These are phyloP conservation scores for Exsudoporus floridanus DNA, from an alignment of 1,284 basidiomycete species.

Conservation along the genomic window DNA sequence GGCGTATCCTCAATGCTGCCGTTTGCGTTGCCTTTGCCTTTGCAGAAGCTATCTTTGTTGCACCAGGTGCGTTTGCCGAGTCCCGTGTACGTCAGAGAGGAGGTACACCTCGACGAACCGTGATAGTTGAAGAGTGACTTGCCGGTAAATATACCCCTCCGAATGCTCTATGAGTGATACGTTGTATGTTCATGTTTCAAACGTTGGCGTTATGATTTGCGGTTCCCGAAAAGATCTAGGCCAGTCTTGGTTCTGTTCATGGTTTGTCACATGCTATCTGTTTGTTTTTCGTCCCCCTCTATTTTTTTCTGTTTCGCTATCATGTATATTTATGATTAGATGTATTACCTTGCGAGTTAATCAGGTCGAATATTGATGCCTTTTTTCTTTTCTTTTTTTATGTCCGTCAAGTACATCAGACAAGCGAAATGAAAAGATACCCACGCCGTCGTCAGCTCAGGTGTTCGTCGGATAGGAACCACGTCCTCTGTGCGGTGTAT, in stretches of 20 bases:
- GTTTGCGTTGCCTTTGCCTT: conserved; percentile 60
- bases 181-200: not conserved
- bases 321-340: conserved; percentile 22
- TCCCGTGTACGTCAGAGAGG: conserved; percentile 28
- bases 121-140: conserved; percentile 22
- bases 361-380: conserved; percentile 4
- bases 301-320: not conserved
- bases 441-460: not conserved
- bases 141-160: not conserved
- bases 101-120: conserved; percentile 24
- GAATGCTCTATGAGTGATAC: not conserved
- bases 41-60: conserved; percentile 51
- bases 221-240: conserved; percentile 1
- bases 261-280: conserved; percentile 20
- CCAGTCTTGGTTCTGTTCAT: conserved; percentile 13
- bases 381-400: not conserved
- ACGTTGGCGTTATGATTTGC: not conserved
- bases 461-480: not conserved
- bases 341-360: conserved; percentile 16
- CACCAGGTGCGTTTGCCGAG: conserved; percentile 34
- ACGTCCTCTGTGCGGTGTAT: not conserved
- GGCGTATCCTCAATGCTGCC: conserved; percentile 52
- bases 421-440: conserved; percentile 9
- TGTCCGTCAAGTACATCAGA: not conserved
- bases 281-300: not conserved